Evolutionary conservation across 2,329 filamentous ascomycete genomes (phyloP).

Genomic region (Xylaria multiplex): DNA sequence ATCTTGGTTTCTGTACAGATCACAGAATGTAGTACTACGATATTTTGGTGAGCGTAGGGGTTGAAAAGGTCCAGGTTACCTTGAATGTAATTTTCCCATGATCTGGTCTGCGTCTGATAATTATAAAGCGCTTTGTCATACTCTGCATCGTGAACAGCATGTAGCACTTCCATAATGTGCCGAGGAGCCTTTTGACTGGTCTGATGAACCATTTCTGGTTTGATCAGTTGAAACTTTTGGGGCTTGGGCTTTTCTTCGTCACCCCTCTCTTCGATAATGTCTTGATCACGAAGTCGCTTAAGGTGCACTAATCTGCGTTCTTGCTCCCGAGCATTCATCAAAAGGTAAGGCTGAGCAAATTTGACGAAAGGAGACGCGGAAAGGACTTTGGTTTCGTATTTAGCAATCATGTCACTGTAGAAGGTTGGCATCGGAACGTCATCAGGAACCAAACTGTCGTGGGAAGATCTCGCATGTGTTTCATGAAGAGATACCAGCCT

Average conservation of each 20-base stretch:
- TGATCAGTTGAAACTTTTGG: constrained; percentile 88
- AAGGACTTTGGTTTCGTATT: constrained; percentile 90
- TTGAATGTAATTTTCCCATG: constrained; percentile 95
- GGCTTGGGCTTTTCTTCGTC: constrained; percentile 70
- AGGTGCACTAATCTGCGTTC: constrained; percentile 85
- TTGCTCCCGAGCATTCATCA: constrained; percentile 91
- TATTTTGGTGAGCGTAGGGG: constrained; percentile 94
- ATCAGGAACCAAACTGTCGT: constrained; percentile 72
- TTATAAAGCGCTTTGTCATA: constrained; percentile 95
- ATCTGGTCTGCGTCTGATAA: constrained; percentile 91
- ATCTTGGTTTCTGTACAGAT: constrained; percentile 95
- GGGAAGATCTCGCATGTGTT: constrained; percentile 55
- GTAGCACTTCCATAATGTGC: constrained; percentile 91
- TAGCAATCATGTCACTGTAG: constrained; percentile 93
- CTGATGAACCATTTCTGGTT: constrained; percentile 92
- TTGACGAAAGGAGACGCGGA: constrained; percentile 97
- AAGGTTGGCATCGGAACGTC: constrained; percentile 88
- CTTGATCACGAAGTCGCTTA: constrained; percentile 82
- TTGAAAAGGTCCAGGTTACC: constrained; percentile 91
- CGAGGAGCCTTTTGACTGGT: constrained; percentile 81
- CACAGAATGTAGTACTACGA: constrained; percentile 91
- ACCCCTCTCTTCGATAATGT: constrained; percentile 65
- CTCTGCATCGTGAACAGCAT: constrained; percentile 94
- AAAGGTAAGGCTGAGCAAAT: constrained; percentile 90
- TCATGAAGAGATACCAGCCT: constrained; percentile 56